These are phyloP conservation scores for Trichosporon coremiiforme DNA, from an alignment of 1,284 basidiomycete genomes.

Conservation along the genomic window DNA sequence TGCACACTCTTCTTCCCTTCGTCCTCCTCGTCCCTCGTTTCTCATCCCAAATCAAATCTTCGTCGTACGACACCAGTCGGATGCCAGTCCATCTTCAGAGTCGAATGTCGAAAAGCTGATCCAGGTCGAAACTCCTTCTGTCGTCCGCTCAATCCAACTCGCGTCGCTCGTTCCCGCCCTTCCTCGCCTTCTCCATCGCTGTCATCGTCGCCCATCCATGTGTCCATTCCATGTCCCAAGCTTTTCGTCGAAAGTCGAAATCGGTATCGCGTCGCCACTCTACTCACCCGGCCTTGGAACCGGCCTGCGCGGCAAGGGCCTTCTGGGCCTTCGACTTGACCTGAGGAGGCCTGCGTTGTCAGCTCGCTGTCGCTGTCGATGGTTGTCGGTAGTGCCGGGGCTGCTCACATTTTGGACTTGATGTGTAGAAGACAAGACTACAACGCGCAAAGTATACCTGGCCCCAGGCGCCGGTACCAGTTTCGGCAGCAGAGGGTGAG, in stretches of 20 bases:
- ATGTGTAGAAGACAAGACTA: conserved; percentile 11
- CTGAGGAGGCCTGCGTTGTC: conserved; percentile 44
- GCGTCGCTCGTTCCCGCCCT: no score
- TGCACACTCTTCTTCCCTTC: not conserved
- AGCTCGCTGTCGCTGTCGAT: not conserved
- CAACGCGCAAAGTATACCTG: conserved; percentile 2
- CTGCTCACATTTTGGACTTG: conserved; percentile 18
- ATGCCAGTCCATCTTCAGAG: not conserved
- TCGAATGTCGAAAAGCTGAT: not conserved
- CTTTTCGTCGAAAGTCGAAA: not conserved
- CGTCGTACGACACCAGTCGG: not conserved
- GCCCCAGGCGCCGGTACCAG: not conserved
- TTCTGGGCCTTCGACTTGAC: conserved; percentile 57
- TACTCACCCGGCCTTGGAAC: conserved; percentile 57
- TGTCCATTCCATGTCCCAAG: not conserved
- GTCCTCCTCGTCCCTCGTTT: not conserved
- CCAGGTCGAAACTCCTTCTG: not conserved
- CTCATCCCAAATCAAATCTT: no score
- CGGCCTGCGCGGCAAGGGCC: conserved; percentile 57
- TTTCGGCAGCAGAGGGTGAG: not conserved
- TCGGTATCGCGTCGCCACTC: conserved; percentile 6
- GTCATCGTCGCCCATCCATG: not conserved
- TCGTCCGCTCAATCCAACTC: no score
- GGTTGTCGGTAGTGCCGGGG: not conserved
- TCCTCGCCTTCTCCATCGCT: not conserved